Evolutionary conservation across 2,329 filamentous ascomycete species (phyloP).

Genomic region (Geosmithia flava): DNA sequence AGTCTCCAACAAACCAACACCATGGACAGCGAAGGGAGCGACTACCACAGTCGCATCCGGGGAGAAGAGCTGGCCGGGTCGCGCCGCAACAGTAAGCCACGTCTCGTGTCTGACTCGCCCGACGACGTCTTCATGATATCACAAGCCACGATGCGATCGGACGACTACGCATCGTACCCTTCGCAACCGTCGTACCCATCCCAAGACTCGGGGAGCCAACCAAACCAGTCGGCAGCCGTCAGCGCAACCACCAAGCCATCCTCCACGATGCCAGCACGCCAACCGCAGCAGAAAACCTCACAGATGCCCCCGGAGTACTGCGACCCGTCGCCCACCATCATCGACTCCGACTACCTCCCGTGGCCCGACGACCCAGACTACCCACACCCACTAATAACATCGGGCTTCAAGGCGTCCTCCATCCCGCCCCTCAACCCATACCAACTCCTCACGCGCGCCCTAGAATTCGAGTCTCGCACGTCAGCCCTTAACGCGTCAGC

Average conservation of each 20-base stretch:
- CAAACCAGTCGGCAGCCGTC: not conserved
- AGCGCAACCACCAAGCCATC: not conserved
- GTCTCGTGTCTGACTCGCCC: slow-evolving; percentile 13
- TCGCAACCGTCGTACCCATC: slow-evolving; percentile 18
- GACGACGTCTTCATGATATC: slow-evolving; percentile 31
- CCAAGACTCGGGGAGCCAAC: slow-evolving; percentile 11
- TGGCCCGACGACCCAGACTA: slow-evolving; percentile 46
- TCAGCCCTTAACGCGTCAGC: slow-evolving; percentile 48
- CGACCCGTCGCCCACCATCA: slow-evolving; percentile 12
- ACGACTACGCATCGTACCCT: slow-evolving; percentile 18
- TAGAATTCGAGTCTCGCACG: slow-evolving; percentile 42
- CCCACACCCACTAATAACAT: slow-evolving; percentile 26
- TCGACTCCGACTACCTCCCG: slow-evolving; percentile 46
- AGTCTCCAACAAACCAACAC: not conserved
- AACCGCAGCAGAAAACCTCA: slow-evolving; percentile 11
- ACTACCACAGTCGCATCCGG: slow-evolving; percentile 33
- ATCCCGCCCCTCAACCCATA: slow-evolving; percentile 39
- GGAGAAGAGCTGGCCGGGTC: slow-evolving; percentile 20
- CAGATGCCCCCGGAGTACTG: slow-evolving; percentile 7
- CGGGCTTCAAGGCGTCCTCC: slow-evolving; percentile 1
- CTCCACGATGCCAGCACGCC: not conserved
- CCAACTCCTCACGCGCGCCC: slow-evolving; percentile 35
- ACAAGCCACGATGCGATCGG: slow-evolving; percentile 28
- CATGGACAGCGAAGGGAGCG: slow-evolving; percentile 7
- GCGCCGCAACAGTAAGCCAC: not conserved